Evolutionary conservation across 2,329 filamentous ascomycete species (phyloP), one percentile per base, ranked within the genome.

Genomic region (Nectriaceae sp.): DNA sequence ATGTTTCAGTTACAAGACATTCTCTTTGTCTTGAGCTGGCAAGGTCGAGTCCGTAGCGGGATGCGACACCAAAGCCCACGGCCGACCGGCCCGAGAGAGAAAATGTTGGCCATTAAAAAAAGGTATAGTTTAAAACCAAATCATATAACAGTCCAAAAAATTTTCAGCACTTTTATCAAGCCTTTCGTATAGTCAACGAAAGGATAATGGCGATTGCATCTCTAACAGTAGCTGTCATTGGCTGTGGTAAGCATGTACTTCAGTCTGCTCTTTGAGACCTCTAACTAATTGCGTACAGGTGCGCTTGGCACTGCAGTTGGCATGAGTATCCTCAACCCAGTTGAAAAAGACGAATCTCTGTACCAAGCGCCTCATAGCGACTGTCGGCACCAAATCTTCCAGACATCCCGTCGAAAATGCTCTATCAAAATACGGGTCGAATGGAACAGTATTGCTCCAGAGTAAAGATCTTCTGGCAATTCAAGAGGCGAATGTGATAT

Each of bases 401-500:
- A 31, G 48, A 21, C 33, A 8, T 5, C 37, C 45, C 11, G 45
- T 48, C 11, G n/a, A 45, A 42, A 26, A 21, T 11, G 44, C 21
- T 19, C 22, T 51, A n/a, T 38, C 36, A 19, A 16, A 51, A 16
- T 22, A 51, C 15, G 38, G 37, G 11, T 41, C 40, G 3, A 18
- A 21, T 4, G 41, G 48, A 3, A 35, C 29, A 3, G 33, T 51
- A 26, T 20, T 47, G 22, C 41, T 51, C 15, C 24, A 36, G 19
- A 24, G 41, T 33, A 42, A 48, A 11, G 48, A 47, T 38, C 21
- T 45, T 11, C 22, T 19, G 2, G 45, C 49, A 5, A 11, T 48
- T n/a, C 37, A 48, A 21, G 29, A 51, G 44, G 44, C 49, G 31
- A 41, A 51, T 38, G 33, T 51, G 5, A 38, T 51, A 8, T 35